Percentiles rank a stretch among this genome's conserved stretches.
Evolutionary conservation across 257 asterid genomes (phyloP).

Genomic region (Fraxinus cuspidata): DNA sequence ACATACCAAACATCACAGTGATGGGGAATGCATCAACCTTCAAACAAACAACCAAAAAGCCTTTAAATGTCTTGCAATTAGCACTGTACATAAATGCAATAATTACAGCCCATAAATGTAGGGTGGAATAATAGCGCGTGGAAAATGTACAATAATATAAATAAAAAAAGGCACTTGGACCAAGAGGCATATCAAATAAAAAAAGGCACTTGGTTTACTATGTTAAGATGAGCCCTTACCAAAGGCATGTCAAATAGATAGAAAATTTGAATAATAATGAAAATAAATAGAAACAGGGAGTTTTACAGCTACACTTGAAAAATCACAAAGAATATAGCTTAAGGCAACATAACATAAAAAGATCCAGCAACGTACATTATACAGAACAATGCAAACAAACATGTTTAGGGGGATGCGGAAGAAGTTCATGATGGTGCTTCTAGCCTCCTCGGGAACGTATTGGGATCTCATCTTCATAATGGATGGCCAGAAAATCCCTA

Average conservation of each 20-base stretch:
- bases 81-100: background rate
- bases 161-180: background rate
- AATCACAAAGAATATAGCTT: background rate
- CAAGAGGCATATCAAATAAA: background rate
- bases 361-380: slow-evolving; percentile 39
- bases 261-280: background rate
- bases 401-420: slow-evolving; percentile 57
- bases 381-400: slow-evolving; percentile 55
- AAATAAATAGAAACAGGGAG: background rate
- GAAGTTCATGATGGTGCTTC: slow-evolving; percentile 60
- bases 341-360: background rate
- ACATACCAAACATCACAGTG: slow-evolving; percentile 60
- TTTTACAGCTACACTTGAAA: background rate
- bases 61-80: background rate
- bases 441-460: slow-evolving; percentile 57
- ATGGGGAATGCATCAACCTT: slow-evolving; percentile 60
- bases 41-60: slow-evolving; percentile 2
- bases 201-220: background rate
- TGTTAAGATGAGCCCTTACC: background rate
- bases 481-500: slow-evolving; percentile 62
- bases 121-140: background rate
- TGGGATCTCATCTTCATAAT: slow-evolving; percentile 66
- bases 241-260: background rate
- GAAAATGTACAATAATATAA: background rate
- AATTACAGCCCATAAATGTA: background rate